A percentile compares a stretch with the other conserved stretches of the same genome.
These are phyloP conservation scores for Chalaropsis ovoidea DNA, from an alignment of 2,329 filamentous ascomycete genomes.

Conservation along the genomic window DNA sequence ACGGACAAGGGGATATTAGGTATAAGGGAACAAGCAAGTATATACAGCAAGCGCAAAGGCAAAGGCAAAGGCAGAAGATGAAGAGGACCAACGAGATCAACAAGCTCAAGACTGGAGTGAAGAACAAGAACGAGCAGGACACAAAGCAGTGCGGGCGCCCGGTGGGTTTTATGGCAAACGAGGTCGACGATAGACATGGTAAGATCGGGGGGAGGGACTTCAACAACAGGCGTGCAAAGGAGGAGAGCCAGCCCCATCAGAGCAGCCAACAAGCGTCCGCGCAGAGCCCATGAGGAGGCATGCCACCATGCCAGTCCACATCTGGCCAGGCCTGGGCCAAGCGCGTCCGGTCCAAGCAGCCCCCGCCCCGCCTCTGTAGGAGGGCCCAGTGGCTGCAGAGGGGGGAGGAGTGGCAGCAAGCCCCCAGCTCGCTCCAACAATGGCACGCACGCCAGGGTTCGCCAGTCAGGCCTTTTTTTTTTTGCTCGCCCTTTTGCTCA, in stretches of 20 bases:
- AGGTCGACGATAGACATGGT: not conserved
- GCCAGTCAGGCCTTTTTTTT: not conserved
- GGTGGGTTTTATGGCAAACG: conserved; percentile 15
- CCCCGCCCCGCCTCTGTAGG: not conserved
- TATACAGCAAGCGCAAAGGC: not conserved
- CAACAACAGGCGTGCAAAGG: not conserved
- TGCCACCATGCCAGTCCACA: not conserved
- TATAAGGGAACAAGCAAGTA: not conserved
- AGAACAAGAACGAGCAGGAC: conserved; percentile 15
- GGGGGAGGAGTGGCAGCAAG: not conserved
- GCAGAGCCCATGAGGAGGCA: not conserved
- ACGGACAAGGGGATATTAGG: not conserved
- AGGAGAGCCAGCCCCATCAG: not conserved
- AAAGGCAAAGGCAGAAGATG: not conserved
- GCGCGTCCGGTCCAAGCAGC: not conserved
- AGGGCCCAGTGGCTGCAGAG: not conserved
- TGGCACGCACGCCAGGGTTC: not conserved
- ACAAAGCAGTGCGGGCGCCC: not conserved
- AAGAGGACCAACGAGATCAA: conserved; percentile 15
- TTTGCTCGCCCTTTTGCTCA: not conserved
- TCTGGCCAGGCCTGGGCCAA: not conserved
- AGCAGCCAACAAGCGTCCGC: not conserved
- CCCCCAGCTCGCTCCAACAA: not conserved
- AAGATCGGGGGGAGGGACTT: not conserved
- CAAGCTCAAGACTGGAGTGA: conserved; percentile 23